These are phyloP conservation scores for Capronia coronata DNA, from an alignment of 2,329 filamentous ascomycete species.

Conservation along the genomic window DNA sequence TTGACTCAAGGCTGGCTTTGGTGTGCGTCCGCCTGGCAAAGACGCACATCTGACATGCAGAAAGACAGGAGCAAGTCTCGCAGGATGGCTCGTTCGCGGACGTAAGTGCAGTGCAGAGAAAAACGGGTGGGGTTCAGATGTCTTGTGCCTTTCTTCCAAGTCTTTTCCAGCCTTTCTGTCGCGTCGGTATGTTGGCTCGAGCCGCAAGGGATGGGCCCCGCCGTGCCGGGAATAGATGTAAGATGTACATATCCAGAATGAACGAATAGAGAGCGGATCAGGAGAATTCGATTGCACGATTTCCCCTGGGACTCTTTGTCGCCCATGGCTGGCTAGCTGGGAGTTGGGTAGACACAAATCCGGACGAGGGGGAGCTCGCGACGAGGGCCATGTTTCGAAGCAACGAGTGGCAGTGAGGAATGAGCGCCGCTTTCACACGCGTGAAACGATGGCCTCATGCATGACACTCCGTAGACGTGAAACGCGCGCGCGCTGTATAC, in stretches of 20 bases:
- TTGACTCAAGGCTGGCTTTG: neutral
- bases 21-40: no score
- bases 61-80: slow-evolving; percentile 1
- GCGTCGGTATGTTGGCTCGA: neutral
- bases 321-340: no score
- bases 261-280: no score
- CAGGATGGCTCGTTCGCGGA: neutral
- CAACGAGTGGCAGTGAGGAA: neutral
- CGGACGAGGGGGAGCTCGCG: neutral
- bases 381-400: neutral
- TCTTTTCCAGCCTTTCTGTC: neutral
- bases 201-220: neutral
- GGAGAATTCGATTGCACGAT: no score
- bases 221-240: no score
- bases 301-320: no score
- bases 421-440: neutral
- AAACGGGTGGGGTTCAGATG: neutral
- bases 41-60: neutral
- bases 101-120: no score
- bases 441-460: slow-evolving; percentile 14
- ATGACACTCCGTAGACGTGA: slow-evolving; percentile 9
- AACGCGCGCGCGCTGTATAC: slow-evolving; percentile 7
- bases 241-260: no score
- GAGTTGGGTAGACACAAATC: neutral
- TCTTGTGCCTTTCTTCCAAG: neutral